phyloP scores from a whole-genome alignment of 2,329 filamentous ascomycete genomes.

The Fonsecaea nubica region DNA sequence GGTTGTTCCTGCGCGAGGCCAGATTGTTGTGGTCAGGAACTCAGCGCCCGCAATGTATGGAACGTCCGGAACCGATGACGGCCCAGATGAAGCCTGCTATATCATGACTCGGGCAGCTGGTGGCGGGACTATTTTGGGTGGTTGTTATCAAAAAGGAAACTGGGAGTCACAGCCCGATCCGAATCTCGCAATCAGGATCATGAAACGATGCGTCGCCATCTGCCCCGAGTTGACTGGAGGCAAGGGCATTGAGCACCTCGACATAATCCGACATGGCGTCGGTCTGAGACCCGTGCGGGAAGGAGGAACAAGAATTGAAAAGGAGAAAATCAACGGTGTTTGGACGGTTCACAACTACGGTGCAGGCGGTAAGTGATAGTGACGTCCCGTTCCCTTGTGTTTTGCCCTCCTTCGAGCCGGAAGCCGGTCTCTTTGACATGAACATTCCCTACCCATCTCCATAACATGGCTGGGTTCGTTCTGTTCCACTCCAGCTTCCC shows the following conservation, averaged over 20 bases:
- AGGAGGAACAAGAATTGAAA: conserved; percentile 77
- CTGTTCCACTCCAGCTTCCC: background rate
- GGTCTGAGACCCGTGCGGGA: conserved; percentile 77
- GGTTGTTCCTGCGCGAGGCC: conserved; percentile 78
- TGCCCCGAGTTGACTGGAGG: conserved; percentile 70
- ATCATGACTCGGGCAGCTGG: conserved; percentile 78
- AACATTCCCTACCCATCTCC: background rate
- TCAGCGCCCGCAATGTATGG: conserved; percentile 73
- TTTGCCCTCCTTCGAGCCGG: background rate
- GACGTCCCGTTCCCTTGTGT: conserved; percentile 17
- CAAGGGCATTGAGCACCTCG: conserved; percentile 73
- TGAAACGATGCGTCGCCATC: conserved; percentile 73
- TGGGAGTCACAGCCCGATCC: conserved; percentile 83
- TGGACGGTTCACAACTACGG: conserved; percentile 72
- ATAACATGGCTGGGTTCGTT: background rate
- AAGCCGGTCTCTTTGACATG: background rate
- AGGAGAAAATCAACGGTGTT: conserved; percentile 67
- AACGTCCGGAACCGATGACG: conserved; percentile 75
- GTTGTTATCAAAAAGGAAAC: conserved; percentile 77
- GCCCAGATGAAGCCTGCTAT: conserved; percentile 74
- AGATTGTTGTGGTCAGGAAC: conserved; percentile 84
- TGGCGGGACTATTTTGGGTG: conserved; percentile 88
- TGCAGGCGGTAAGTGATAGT: conserved; percentile 63
- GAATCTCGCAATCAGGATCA: conserved; percentile 80
- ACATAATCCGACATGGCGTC: conserved; percentile 80